Percentiles rank a stretch among this genome's conserved stretches.
Conservation (phyloP, 768 basidiomycete genomes). For the Pleurotus ostreatus region DNA sequence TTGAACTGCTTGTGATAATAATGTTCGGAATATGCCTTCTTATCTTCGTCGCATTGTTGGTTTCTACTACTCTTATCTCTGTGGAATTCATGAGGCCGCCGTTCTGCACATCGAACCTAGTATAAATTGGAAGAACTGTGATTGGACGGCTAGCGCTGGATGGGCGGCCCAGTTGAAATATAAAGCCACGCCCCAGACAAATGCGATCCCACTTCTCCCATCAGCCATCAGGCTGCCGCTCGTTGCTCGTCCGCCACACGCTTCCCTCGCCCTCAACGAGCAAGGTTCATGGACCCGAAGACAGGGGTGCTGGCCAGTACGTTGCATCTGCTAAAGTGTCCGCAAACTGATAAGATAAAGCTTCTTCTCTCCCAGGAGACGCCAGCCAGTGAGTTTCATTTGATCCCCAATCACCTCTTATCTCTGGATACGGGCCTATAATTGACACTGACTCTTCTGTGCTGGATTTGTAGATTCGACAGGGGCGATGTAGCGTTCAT, state of each 20-base stretch:
- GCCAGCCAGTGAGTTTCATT: conserved; percentile 1
- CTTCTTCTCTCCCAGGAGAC: conserved; percentile 4
- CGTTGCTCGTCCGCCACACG: too few species aligned
- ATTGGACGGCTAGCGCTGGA: neutral
- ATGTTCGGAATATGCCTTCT: neutral
- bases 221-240: too few species aligned
- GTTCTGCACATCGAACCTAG: neutral
- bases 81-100: neutral
- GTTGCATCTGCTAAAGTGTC: neutral
- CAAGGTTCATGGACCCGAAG: neutral
- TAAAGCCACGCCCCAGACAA: neutral
- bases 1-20: too few species aligned
- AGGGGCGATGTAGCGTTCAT: conserved; percentile 72
- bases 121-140: neutral
- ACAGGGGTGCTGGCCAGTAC: conserved; percentile 1
- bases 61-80: neutral
- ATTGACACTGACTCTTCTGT: neutral
- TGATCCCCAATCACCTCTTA: neutral
- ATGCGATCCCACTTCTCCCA: neutral
- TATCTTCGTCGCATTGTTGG: neutral
- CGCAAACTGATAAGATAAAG: neutral
- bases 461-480: conserved; percentile 45
- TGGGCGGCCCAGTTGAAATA: neutral
- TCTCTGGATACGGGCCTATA: neutral
- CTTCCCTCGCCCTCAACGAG: too few species aligned